Base-by-base conservation (phyloP, 2,329 filamentous ascomycete species). In the Teratosphaeria destructans region DNA sequence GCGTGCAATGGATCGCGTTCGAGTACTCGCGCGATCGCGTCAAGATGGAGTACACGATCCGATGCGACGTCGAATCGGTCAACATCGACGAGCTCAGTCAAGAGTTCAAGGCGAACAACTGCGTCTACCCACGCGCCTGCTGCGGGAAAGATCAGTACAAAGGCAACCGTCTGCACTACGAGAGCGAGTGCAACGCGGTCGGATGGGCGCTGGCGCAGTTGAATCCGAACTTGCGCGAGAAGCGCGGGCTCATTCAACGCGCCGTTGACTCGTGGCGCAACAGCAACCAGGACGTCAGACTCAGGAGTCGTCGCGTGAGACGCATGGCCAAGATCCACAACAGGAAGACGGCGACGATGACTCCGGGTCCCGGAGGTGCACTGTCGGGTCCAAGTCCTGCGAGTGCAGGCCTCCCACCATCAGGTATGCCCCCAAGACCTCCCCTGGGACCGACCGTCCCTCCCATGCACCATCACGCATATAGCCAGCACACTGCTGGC, bases 21-120 rank as follows among this genome's bases (percentile, higher is more conserved):
- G 94, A 99, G 74, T 99, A 99, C 73, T 97, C 93, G 11, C 85
- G 93, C 62, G 93, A 99, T 72, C 83, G 93, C 54, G 92, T 97
- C 66, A 99, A 99, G 84, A 96, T 97, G 91, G 92, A 97, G 75
- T 99, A 99, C 77, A 96, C 92, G 0, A 99, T 99, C 69, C 87
- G 94, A 57, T 97, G 94, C 73, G 94, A 97, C 68, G 94, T 97
- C 23, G 94, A 97, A 77, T 96, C 92, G 0, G 91, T 99, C 63
- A 91, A 92, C 71, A 91, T 93, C 53, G 91, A 96, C 59, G 86
- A 86, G 62, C 82, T 99, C 19, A 83, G 84, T 53, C 80, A 84
- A 64, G 93, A 97, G 65, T 97, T 97, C 82, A 97, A 96, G 80
- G 90, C 90, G 8, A 93, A 96, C 73, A 99, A 99, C 77, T 97